Base-by-base conservation (phyloP, 2,329 filamentous ascomycete species). In the Lasiodiplodia hormozganensis region DNA sequence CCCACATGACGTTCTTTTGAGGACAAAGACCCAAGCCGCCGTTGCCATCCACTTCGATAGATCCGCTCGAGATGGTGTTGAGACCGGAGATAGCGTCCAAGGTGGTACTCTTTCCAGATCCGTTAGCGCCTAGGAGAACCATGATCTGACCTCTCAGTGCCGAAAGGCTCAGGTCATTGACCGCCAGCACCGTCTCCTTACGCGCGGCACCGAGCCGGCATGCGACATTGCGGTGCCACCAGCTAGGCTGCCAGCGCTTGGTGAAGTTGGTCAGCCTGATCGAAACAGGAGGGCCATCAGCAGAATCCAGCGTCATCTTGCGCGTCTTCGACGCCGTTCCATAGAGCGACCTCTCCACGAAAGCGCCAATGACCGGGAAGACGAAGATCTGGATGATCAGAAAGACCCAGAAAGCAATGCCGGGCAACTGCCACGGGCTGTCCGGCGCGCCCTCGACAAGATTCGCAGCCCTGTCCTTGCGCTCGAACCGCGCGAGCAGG, bases 1-100 rank as follows among this genome's bases (percentile, higher is more conserved):
- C 91, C 94, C 94, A 97, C 38, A 97, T 85, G 6, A 97, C 94
- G 73, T 97, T 97, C 83, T 95, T 94, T 77, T 97, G 94, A 0
- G 94, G 94, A 68, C 93, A 95, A 52, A 97, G 89, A 16, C 94
- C 94, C 23, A 97, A 85, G 0, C 92, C 93, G 11, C 92, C 92
- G 11, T 88, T 90, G 0, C 90, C 90, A 71, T 94, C 90, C 56
- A 97, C 90, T 28, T 87, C 88, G 72, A 97, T 96, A 3, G 85
- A 85, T 2, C 94, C 94, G 69, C 86, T 88, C 0, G 92, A 93
- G 25, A 95, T 85, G 54, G 88, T 91, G 73, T 90, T 93, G 62
- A 95, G 86, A 3, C 94, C 94, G 12, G 93, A 92, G 71, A 97
- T 94, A 6, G 92, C 91, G 75, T 97, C 93, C 4, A 97, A 85